Conservation (phyloP, 192 early-diverging fungal species). For the Mortierella hygrophila region DNA sequence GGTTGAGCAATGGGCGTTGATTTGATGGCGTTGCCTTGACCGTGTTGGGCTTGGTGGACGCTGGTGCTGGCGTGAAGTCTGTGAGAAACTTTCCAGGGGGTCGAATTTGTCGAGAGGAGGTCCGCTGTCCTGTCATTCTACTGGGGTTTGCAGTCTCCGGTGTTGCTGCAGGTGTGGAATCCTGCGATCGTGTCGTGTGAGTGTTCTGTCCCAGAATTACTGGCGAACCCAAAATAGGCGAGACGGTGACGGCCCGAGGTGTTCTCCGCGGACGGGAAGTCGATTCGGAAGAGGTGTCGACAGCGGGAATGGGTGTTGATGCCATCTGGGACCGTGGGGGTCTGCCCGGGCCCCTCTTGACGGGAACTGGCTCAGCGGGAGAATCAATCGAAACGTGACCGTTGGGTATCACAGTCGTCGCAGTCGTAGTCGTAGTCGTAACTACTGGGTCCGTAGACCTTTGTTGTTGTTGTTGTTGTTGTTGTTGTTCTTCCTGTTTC, state of each 20-base stretch:
- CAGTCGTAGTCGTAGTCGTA: background rate
- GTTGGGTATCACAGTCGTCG: background rate
- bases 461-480: background rate
- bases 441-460: background rate
- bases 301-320: background rate
- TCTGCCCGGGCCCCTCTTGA: slow-evolving; percentile 39
- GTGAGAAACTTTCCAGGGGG: slow-evolving; percentile 27
- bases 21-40: slow-evolving; percentile 34
- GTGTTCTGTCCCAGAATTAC: background rate
- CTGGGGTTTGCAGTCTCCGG: background rate
- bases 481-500: background rate
- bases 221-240: slow-evolving; percentile 7
- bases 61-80: background rate
- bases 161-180: background rate
- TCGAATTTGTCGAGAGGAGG: slow-evolving; percentile 30
- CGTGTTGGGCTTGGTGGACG: background rate
- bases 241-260: slow-evolving; percentile 15
- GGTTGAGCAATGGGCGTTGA: slow-evolving; percentile 28
- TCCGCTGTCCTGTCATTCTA: slow-evolving; percentile 23
- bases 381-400: slow-evolving; percentile 1
- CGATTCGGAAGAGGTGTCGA: background rate
- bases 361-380: background rate
- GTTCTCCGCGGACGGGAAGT: slow-evolving; percentile 24
- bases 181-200: background rate
- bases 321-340: slow-evolving; percentile 23